These are phyloP conservation scores for Colletotrichum caudatum DNA, from an alignment of 2,329 filamentous ascomycete genomes.

Conservation along the genomic window DNA sequence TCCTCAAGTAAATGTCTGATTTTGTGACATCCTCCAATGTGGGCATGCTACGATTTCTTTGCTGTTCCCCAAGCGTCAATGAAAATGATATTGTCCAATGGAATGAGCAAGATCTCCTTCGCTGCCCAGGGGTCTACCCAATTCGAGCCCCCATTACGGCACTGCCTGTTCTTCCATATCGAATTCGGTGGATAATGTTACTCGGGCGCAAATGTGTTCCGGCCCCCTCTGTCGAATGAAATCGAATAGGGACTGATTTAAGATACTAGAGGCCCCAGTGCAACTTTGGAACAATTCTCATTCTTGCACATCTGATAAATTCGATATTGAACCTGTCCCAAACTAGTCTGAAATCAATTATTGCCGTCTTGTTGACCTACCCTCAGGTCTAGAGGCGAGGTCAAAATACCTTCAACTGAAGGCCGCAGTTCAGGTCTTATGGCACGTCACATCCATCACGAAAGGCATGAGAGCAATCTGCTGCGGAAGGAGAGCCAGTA, in stretches of 20 bases:
- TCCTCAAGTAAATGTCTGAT: background rate
- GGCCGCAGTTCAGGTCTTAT: background rate
- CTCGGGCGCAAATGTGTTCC: background rate
- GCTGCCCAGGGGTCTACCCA: slow-evolving; percentile 11
- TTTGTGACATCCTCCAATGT: background rate
- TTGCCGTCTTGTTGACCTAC: too few species aligned
- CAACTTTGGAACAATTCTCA: background rate
- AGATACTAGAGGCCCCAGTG: background rate
- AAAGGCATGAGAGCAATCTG: background rate
- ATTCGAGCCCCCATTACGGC: background rate
- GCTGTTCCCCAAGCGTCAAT: background rate
- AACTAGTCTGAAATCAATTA: too few species aligned
- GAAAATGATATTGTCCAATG: background rate
- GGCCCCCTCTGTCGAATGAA: background rate
- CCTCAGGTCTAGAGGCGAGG: background rate
- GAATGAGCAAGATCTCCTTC: background rate
- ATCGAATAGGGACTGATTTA: background rate
- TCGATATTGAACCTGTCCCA: background rate
- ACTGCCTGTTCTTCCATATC: background rate
- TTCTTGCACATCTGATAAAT: too few species aligned
- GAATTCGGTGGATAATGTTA: background rate
- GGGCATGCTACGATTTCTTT: background rate
- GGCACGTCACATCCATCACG: slow-evolving; percentile 8
- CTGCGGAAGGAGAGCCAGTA: background rate
- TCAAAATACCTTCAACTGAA: background rate